Conservation (phyloP, 2,329 filamentous ascomycete genomes). For the Xylariaceae sp. region DNA sequence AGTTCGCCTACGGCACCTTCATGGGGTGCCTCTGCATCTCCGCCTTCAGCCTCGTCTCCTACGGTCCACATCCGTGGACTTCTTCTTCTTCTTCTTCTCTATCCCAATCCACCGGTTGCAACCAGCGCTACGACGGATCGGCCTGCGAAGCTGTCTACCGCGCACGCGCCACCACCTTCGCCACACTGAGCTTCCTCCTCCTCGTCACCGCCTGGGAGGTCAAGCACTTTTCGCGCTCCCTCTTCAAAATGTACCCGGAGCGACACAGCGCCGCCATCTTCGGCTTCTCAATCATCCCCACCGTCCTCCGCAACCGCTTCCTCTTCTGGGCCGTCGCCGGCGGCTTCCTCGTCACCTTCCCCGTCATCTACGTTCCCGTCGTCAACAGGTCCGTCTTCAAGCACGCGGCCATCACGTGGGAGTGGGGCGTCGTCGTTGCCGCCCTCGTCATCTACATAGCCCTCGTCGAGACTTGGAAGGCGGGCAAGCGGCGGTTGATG, state of each 20-base stretch:
- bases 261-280: conserved; percentile 38
- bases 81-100: conserved; percentile 19
- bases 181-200: conserved; percentile 62
- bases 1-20: conserved; percentile 59
- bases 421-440: conserved; percentile 64
- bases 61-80: conserved; percentile 23
- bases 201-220: conserved; percentile 69
- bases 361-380: conserved; percentile 61
- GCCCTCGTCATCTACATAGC: conserved; percentile 55
- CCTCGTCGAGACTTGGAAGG: conserved; percentile 66
- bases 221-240: conserved; percentile 62
- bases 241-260: conserved; percentile 61
- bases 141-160: conserved; percentile 55
- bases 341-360: conserved; percentile 55
- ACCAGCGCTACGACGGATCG: conserved; percentile 47
- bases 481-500: conserved; percentile 48
- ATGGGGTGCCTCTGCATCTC: conserved; percentile 59
- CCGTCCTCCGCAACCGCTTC: conserved; percentile 65
- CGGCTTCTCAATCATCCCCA: conserved; percentile 47
- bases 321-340: conserved; percentile 58
- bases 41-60: conserved; percentile 56
- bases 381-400: conserved; percentile 64
- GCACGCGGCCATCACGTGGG: conserved; percentile 62
- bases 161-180: conserved; percentile 63
- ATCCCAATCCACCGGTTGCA: conserved; percentile 43